Conservation (phyloP, 768 basidiomycete genomes). For the Rhodotorula sphaerocarpa region DNA sequence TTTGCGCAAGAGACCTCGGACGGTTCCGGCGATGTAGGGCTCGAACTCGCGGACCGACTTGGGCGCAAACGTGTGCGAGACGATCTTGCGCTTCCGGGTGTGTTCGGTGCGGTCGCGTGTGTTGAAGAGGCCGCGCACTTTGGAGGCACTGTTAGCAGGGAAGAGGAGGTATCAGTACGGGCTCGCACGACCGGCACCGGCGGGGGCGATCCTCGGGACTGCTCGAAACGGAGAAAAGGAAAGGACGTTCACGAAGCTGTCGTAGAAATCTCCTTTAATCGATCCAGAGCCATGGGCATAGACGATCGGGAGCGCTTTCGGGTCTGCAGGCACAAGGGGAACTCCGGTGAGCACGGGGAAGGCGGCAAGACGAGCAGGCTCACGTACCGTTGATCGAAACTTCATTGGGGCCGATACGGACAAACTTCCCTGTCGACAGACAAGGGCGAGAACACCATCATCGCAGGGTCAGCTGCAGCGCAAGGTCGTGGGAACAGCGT, state of each 20-base stretch:
- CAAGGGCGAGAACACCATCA: too few species aligned
- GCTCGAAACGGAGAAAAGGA: neutral
- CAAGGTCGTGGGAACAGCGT: neutral
- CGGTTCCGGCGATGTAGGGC: constrained; percentile 54
- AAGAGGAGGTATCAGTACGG: constrained; percentile 36
- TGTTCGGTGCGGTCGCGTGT: constrained; percentile 51
- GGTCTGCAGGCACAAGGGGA: constrained; percentile 50
- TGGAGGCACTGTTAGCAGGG: constrained; percentile 54
- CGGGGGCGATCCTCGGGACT: neutral
- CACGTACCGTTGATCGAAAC: constrained; percentile 50
- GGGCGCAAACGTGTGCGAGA: constrained; percentile 58
- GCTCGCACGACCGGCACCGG: too few species aligned
- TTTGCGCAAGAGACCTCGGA: constrained; percentile 54
- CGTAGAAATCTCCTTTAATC: constrained; percentile 68
- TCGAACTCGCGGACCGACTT: constrained; percentile 82
- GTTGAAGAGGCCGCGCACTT: constrained; percentile 46
- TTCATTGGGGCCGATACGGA: constrained; percentile 33
- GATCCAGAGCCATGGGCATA: constrained; percentile 81
- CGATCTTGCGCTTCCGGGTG: constrained; percentile 81
- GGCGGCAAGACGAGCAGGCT: neutral
- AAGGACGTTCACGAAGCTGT: neutral
- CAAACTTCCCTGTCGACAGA: constrained; percentile 48
- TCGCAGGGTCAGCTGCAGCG: neutral
- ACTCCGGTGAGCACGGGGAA: neutral
- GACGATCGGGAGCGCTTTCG: constrained; percentile 63